These are phyloP conservation scores for Cyclocybe cylindracea DNA, from an alignment of 768 basidiomycete species.

Conservation along the genomic window DNA sequence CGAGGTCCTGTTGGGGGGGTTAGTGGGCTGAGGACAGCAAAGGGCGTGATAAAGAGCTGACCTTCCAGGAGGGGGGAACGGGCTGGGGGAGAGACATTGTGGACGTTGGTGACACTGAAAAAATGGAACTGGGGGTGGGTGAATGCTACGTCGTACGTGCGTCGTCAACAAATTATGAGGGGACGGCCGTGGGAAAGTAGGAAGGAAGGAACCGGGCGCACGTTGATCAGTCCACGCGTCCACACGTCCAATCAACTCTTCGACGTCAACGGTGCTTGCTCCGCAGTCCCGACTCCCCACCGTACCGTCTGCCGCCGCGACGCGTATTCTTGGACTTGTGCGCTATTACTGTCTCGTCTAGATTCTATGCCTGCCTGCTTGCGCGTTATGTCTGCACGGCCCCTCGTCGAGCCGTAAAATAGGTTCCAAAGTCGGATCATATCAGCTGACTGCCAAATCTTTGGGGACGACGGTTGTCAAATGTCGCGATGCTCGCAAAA, in stretches of 20 bases:
- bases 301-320: too few relatives aligned
- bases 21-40: constrained; percentile 5
- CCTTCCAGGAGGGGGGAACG: constrained; percentile 98
- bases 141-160: constrained; percentile 9
- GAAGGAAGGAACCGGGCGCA: constrained; percentile 17
- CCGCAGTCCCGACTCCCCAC: too few relatives aligned
- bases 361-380: too few relatives aligned
- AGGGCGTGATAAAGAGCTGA: constrained; percentile 27
- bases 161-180: constrained; percentile 17
- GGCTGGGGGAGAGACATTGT: constrained; percentile 92
- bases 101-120: constrained; percentile 20
- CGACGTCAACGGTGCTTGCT: neutral
- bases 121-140: constrained; percentile 13
- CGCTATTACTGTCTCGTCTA: too few relatives aligned
- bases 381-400: too few relatives aligned
- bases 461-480: too few relatives aligned
- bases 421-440: too few relatives aligned
- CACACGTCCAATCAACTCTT: neutral
- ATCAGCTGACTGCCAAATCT: too few relatives aligned
- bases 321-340: too few relatives aligned
- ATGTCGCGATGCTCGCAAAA: too few relatives aligned
- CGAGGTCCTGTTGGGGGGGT: constrained; percentile 72
- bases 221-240: constrained; percentile 19
- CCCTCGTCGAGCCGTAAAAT: too few relatives aligned
- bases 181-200: constrained; percentile 17